These are phyloP conservation scores for Trypanosoma rangeli DNA, from an alignment of 208 protist genomes.

Conservation along the genomic window DNA sequence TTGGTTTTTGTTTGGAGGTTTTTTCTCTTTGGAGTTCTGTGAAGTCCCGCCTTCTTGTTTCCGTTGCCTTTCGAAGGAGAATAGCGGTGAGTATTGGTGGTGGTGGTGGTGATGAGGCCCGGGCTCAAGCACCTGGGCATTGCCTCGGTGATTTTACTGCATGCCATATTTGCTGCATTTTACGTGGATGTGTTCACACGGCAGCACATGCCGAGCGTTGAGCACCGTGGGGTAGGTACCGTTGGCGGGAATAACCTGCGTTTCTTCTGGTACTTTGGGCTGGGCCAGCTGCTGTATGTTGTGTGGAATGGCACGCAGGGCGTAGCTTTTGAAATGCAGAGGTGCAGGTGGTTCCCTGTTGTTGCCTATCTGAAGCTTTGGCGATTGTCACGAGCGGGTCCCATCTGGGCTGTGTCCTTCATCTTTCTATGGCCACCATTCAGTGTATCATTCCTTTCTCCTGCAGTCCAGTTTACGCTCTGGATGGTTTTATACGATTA, in stretches of 20 bases:
- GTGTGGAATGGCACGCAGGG: conserved; percentile 18
- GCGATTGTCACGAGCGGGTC: conserved; percentile 14
- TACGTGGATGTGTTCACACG: conserved; percentile 32
- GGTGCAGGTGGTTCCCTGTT: neutral
- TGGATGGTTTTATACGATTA: conserved; percentile 22
- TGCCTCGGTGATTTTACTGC: conserved; percentile 18
- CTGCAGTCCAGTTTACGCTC: conserved; percentile 20
- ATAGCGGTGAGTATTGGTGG: neutral
- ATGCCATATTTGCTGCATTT: conserved; percentile 34
- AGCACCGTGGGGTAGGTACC: neutral
- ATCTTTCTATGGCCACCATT: conserved; percentile 20
- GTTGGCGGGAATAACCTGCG: neutral
- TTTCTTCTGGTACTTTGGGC: conserved; percentile 21
- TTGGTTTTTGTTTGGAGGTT: too few relatives aligned
- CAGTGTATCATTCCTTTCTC: conserved; percentile 2
- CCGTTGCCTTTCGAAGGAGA: neutral
- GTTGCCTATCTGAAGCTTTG: neutral
- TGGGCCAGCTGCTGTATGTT: conserved; percentile 27
- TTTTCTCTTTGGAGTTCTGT: too few relatives aligned
- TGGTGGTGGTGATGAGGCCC: neutral
- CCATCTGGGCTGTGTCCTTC: conserved; percentile 27
- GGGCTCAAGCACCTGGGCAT: conserved; percentile 1
- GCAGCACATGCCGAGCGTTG: conserved; percentile 1
- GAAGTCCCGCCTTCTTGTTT: neutral
- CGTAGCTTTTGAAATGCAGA: conserved; percentile 8